Base-by-base conservation (phyloP, 2,329 filamentous ascomycete genomes). In the Triangularia setosa region DNA sequence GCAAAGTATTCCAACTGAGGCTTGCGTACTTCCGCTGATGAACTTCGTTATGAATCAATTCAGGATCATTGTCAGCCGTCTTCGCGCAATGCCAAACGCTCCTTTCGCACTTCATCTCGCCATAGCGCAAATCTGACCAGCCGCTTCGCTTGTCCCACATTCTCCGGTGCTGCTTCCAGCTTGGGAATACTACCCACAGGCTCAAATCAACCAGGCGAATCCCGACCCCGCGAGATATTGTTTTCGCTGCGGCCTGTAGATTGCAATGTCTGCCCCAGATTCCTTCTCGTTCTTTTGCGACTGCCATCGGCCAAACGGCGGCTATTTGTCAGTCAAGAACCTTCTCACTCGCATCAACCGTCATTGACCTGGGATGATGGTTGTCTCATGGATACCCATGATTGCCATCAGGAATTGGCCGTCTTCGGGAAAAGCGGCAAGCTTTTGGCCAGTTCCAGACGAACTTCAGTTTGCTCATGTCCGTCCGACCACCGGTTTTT, bases 151-250 rank as follows among this genome's bases (percentile, higher is more conserved):
- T 66, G 67, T 11, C 68, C 69, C 58, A 67, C 68, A 27, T 66
- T 64, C 55, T 58, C 56, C 55, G 68, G 67, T 23, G 28, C 33
- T 54, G 60, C 58, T 63, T 57, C 58, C 28, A 65, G 62, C 61
- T 58, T 63, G 58, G 60, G 57, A 56, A 44, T 58, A 52, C 35
- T 58, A 55, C 63, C 44, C 64, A 67, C 61, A 66, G 66, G 67
- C 69, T 70, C 58, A 69, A 69, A 65, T 66, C 64, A 60, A 44
- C 30, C 65, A 54, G 58, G 59, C 69, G 68, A 71, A 71, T 68
- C 64, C 56, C 61, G 55, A 40, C 44, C 16, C 53, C 27, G 58
- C 57, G 14, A 67, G 57, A 71, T 65, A 71, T 70, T 70, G 63
- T 52, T 14, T 18, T 25, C 58, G 23, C 58, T 65, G 65, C 60